phyloP scores from a whole-genome alignment of 2,329 filamentous ascomycete species.

The Raffaelea ambrosiae region DNA sequence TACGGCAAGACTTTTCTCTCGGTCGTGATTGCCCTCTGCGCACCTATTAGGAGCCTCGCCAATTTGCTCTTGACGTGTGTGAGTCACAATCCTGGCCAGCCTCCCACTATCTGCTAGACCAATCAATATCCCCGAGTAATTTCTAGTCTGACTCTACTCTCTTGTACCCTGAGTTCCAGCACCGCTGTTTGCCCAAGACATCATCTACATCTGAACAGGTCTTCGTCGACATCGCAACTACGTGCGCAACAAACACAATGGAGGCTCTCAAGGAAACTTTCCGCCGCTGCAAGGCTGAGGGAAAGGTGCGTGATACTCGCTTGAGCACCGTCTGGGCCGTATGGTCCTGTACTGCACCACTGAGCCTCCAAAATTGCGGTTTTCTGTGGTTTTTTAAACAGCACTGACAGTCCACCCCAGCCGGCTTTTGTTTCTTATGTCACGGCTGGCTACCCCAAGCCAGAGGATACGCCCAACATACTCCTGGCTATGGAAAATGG shows the following conservation, averaged over 20 bases:
- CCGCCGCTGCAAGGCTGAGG: constrained; percentile 49
- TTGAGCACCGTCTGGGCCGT: neutral
- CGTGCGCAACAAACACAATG: constrained; percentile 37
- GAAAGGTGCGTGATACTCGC: constrained; percentile 36
- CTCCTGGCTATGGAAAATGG: constrained; percentile 86
- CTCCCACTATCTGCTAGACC: no score
- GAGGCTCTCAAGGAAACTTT: constrained; percentile 52
- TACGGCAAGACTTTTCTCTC: no score
- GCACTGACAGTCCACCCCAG: constrained; percentile 36
- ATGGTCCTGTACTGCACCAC: neutral
- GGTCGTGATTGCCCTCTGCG: no score
- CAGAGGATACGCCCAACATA: constrained; percentile 74
- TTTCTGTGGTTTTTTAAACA: constrained; percentile 13
- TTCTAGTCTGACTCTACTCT: no score
- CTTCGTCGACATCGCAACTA: no score
- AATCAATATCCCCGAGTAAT: no score
- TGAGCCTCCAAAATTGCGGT: constrained; percentile 11
- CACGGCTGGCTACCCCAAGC: constrained; percentile 82
- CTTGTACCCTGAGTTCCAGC: no score
- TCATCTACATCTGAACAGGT: no score
- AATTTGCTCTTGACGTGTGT: no score
- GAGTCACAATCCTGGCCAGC: no score
- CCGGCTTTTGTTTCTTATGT: constrained; percentile 91
- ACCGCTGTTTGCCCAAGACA: no score
- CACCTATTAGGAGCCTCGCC: no score